These are phyloP conservation scores for Phaeoacremonium minimum DNA, from an alignment of 2,329 filamentous ascomycete species.

Conservation along the genomic window DNA sequence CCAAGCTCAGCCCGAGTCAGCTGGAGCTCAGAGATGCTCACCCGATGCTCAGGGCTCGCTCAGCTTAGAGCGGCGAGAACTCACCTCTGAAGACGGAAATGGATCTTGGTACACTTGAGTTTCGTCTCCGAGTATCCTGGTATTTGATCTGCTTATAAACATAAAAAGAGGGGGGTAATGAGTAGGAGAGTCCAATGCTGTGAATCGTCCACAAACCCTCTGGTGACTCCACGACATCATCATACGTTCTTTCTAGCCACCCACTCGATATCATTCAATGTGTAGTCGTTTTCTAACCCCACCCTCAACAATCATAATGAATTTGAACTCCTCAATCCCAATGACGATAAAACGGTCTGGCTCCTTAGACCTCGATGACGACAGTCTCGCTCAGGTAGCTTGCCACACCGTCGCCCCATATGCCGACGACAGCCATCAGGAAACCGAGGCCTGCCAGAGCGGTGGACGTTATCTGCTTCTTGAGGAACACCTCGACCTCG, in stretches of 20 bases:
- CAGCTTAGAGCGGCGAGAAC: no score
- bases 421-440: constrained; percentile 56
- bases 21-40: no score
- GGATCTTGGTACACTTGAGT: no score
- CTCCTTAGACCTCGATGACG: constrained; percentile 2
- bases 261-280: background rate
- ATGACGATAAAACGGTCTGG: constrained; percentile 1
- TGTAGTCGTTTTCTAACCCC: background rate
- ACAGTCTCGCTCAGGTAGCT: constrained; percentile 5
- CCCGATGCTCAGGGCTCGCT: no score
- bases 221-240: background rate
- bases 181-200: background rate
- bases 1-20: no score
- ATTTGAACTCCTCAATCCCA: background rate
- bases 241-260: background rate
- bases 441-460: constrained; percentile 53
- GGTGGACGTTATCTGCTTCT: constrained; percentile 50
- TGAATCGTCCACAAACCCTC: background rate
- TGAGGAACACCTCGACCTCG: constrained; percentile 50
- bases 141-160: no score
- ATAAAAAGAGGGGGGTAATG: background rate
- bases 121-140: no score
- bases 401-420: constrained; percentile 34
- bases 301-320: background rate
- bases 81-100: no score